Conservation (phyloP, 331 rosid genomes). For the Quercus phellos region DNA sequence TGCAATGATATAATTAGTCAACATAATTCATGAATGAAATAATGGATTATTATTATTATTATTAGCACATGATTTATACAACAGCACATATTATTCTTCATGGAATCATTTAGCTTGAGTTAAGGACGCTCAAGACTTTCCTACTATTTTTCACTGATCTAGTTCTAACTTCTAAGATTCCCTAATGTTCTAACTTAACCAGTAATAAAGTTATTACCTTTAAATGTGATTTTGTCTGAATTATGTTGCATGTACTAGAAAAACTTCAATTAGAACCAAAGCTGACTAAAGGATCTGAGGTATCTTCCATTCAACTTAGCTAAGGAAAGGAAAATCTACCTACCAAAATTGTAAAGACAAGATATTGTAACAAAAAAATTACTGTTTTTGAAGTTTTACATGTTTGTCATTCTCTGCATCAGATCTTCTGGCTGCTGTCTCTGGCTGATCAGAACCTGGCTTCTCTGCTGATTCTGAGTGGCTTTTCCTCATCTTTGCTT, state of each 20-base stretch:
- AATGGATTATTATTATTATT: background rate
- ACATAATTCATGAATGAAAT: background rate
- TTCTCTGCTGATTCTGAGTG: slow-evolving; percentile 45
- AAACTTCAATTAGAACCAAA: slow-evolving; percentile 1
- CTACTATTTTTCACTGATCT: slow-evolving; percentile 27
- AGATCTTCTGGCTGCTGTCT: slow-evolving; percentile 33
- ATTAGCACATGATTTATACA: background rate
- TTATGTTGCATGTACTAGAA: slow-evolving; percentile 2
- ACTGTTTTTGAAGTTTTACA: slow-evolving; percentile 35
- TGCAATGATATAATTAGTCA: background rate
- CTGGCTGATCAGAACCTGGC: slow-evolving; percentile 22
- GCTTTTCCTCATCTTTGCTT: slow-evolving; percentile 70
- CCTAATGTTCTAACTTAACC: background rate
- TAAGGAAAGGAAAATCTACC: background rate
- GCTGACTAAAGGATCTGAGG: slow-evolving; percentile 2
- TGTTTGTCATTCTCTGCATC: slow-evolving; percentile 38
- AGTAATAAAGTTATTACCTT: background rate
- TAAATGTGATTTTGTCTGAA: slow-evolving; percentile 7
- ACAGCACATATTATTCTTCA: background rate
- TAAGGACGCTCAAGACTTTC: slow-evolving; percentile 17
- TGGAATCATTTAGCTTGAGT: slow-evolving; percentile 25
- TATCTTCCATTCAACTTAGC: background rate
- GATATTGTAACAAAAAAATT: background rate
- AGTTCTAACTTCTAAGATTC: background rate
- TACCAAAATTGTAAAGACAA: background rate